Evolutionary conservation across 2,329 filamentous ascomycete genomes (phyloP), one percentile per base, ranked within the genome.

Genomic region (Pleoardoris graminearum): DNA sequence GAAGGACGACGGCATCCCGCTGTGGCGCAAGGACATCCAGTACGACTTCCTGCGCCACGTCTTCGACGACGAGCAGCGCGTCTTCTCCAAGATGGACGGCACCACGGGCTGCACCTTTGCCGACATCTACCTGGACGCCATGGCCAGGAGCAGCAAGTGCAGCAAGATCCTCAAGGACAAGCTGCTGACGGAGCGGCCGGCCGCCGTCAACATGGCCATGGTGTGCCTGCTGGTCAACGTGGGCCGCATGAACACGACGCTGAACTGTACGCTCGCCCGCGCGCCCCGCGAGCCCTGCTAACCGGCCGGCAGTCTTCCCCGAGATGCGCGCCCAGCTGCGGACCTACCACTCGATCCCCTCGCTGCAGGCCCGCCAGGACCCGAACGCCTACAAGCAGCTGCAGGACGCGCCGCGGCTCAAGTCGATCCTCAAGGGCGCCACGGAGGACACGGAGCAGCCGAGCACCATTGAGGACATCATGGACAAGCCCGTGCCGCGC

Each of bases 131-230:
- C 93, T 99, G 67, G 94, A 97, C 75, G 93, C 94, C 55, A 97
- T 99, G 93, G 91, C 94, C 3, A 85, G 91, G 73, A 99, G 94
- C 77, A 97, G 91, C 81, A 99, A 99, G 80, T 97, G 93, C 23
- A 97, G 94, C 81, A 97, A 97, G 77, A 94, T 99, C 44, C 81
- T 99, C 59, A 91, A 96, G 74, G 94, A 99, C 75, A 97, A 99
- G 79, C 82, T 99, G 59, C 82, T 96, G 67, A 94, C 88, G 62
- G 94, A 99, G 72, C 87, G 90, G 67, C 87, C 91, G 59, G 92
- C 92, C 19, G 94, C 93, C 30, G 91, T 96, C 73, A 93, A 91
- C 68, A 99, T 99, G 94, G 94, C 94, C 48, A 99, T 99, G 94
- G 93, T 99, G 53, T 99, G 94, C 75, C 79, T 99, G 60, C 78